Evolutionary conservation across 2,329 filamentous ascomycete species (phyloP), one percentile per base, ranked within the genome.

Genomic region (Colletotrichum ledebouriae): DNA sequence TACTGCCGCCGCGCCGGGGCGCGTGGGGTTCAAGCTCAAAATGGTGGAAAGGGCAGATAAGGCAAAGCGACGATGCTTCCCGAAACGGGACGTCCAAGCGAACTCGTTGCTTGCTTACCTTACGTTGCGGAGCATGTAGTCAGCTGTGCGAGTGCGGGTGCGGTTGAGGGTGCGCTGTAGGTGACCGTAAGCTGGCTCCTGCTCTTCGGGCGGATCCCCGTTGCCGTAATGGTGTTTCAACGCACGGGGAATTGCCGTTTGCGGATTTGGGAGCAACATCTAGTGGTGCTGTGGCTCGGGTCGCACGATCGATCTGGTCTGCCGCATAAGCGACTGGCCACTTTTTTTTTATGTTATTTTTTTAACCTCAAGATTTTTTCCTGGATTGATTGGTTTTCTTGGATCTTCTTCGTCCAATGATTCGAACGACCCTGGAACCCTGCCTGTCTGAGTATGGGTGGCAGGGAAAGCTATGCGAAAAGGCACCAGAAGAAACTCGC

Each of bases 71-170:
- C 41, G n/a, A 69, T 22, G 17, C 41, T 65, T 65, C 55, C 55
- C 49, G 55, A 69, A 69, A 69, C 56, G 47, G 55, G 66, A 66
- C 55, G 49, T 66, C 61, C 61, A 66, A 60, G 66, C 66, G 66
- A 60, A 37, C 13, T 61, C 49, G 41, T n/a, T 47, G 60, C 33
- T 47, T 47, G 12, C 17, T 20, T 34, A 39, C 3, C 17, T 20
- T 34, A 39, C 3, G 42, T 46, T 34, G 41, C n/a, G 22, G 42
- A n/a, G 25, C 15, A 15, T 11, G n/a, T 34, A n/a, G 41, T 29
- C n/a, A 58, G 20, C 17, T 34, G 42, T 33, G 42, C 39, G 52
- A 60, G 46, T 58, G 55, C 58, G 58, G 42, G 44, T 60, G 58
- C 57, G 57, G 57, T 64, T 39, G 37, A 6, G 29, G 29, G 7